phyloP scores from a whole-genome alignment of 164 flowering plant species.

The Tetracentron sinense region DNA sequence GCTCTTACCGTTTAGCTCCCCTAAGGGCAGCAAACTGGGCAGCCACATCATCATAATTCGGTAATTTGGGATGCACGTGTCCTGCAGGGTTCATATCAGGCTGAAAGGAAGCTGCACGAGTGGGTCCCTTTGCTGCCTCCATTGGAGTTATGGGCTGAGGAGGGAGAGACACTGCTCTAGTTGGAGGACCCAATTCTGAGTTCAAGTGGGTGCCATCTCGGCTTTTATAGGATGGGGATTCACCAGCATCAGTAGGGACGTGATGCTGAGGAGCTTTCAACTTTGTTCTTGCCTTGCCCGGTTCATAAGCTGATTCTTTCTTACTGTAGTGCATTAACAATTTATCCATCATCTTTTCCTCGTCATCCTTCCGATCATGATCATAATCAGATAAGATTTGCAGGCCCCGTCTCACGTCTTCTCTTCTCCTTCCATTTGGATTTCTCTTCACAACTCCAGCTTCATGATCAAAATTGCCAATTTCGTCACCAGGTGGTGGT shows the following conservation, averaged over 20 bases:
- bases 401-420: constrained; percentile 41
- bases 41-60: constrained; percentile 56
- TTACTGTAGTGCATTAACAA: constrained; percentile 72
- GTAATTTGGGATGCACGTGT: constrained; percentile 67
- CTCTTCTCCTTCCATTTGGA: constrained; percentile 54
- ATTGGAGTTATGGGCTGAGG: constrained; percentile 38
- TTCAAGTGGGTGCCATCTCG: constrained; percentile 21
- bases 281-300: constrained; percentile 29
- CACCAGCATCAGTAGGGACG: constrained; percentile 15
- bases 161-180: constrained; percentile 68
- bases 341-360: constrained; percentile 69
- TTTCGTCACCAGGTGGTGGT: constrained; percentile 31
- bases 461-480: constrained; percentile 24
- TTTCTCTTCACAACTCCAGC: constrained; percentile 23
- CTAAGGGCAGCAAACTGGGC: constrained; percentile 64
- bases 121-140: constrained; percentile 33
- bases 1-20: constrained; percentile 37
- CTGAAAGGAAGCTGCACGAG: constrained; percentile 62
- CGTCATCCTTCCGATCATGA: constrained; percentile 41
- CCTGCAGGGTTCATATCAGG: constrained; percentile 29
- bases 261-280: constrained; percentile 28
- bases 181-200: constrained; percentile 27
- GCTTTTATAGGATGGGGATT: constrained; percentile 14
- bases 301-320: constrained; percentile 51
- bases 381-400: constrained; percentile 48